Evolutionary conservation across 768 basidiomycete genomes (phyloP).

Genomic region (Tephrocybe sp.): DNA sequence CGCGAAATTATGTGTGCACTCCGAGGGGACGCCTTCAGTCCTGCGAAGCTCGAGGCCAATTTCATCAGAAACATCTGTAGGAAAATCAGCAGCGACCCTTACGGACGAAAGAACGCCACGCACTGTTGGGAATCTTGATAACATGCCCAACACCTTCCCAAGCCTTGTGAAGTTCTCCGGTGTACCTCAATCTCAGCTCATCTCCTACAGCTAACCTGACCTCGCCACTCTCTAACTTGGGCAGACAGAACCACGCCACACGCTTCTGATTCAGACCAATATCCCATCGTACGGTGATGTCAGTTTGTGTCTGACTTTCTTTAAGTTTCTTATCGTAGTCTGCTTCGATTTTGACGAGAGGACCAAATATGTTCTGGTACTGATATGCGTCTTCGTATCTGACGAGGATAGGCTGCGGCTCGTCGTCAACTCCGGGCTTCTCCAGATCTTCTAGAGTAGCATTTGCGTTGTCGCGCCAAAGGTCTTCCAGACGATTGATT

Average conservation of each 20-base stretch:
- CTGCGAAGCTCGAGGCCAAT: constrained; percentile 90
- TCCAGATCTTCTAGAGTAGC: constrained; percentile 96
- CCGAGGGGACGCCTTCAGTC: constrained; percentile 90
- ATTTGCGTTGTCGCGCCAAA: constrained; percentile 95
- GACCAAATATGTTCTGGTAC: constrained; percentile 99
- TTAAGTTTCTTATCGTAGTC: constrained; percentile 98
- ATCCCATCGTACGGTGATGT: constrained; percentile 96
- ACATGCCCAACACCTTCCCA: constrained; percentile 99
- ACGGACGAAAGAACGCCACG: constrained; percentile 29
- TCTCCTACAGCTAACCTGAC: constrained; percentile 96
- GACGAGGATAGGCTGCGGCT: constrained; percentile 86
- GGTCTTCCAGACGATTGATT: constrained; percentile 94
- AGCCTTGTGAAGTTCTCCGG: constrained; percentile 83
- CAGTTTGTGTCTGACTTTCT: constrained; percentile 97
- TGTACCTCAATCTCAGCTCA: constrained; percentile 86
- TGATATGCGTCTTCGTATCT: constrained; percentile 99
- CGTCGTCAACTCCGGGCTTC: constrained; percentile 96
- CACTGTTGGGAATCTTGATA: constrained; percentile 98
- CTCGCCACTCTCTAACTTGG: constrained; percentile 97
- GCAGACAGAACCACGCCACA: constrained; percentile 96
- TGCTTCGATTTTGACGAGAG: constrained; percentile 98
- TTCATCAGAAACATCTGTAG: constrained; percentile 94
- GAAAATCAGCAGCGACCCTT: too few relatives aligned
- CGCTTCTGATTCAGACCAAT: constrained; percentile 97
- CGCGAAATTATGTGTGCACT: constrained; percentile 91